Conservation (phyloP, 129 eudicot genomes). For the Flaveria bidentis region DNA sequence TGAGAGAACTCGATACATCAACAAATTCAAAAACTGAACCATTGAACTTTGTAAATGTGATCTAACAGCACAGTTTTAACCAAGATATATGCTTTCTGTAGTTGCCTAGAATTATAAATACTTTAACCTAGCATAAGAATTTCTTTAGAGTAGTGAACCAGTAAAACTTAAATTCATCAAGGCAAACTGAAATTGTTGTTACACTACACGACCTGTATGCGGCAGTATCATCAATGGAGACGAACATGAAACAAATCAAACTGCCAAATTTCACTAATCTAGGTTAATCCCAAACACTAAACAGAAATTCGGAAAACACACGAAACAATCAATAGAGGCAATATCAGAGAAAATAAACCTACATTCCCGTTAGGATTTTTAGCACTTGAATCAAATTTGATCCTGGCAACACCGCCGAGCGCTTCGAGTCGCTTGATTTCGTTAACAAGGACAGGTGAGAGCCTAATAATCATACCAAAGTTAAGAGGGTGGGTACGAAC, state of each 20-base stretch:
- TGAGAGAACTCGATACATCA: constrained; percentile 2
- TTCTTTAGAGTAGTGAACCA: too few species aligned
- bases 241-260: background rate
- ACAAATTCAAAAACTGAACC: constrained; percentile 16
- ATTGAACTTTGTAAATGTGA: constrained; percentile 9
- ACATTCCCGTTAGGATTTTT: constrained; percentile 73
- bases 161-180: too few species aligned
- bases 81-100: background rate
- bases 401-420: constrained; percentile 63
- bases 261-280: constrained; percentile 18
- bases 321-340: constrained; percentile 15
- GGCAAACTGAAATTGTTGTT: too few species aligned
- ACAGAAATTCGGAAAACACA: background rate
- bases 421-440: constrained; percentile 90
- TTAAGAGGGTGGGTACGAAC: constrained; percentile 64
- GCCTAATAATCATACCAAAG: constrained; percentile 74
- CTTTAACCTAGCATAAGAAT: too few species aligned
- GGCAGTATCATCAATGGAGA: constrained; percentile 11
- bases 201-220: constrained; percentile 1
- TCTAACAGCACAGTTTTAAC: background rate
- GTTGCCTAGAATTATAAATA: background rate
- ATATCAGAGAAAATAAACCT: constrained; percentile 32
- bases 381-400: constrained; percentile 70
- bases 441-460: constrained; percentile 81
- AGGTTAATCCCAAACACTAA: constrained; percentile 20